These are phyloP conservation scores for Ganoderma boninense DNA, from an alignment of 1,284 basidiomycete genomes.

Conservation along the genomic window DNA sequence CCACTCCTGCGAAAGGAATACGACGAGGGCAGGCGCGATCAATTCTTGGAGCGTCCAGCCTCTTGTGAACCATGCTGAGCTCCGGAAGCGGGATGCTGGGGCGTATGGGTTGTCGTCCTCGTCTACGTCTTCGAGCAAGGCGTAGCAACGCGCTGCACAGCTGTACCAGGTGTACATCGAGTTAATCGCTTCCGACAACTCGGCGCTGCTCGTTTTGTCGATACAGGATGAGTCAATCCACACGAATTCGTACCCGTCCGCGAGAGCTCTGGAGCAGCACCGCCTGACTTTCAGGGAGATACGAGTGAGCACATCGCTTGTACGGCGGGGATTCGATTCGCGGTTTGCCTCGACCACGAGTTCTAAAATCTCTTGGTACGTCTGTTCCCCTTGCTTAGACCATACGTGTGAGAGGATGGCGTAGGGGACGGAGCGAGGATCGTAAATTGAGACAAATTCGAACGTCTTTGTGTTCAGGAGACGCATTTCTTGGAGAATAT, in stretches of 20 bases:
- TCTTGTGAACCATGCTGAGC: neutral
- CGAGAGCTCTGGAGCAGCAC: conserved; percentile 4
- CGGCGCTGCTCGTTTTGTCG: conserved; percentile 10
- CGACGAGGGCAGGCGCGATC: neutral
- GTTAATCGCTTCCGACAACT: conserved; percentile 9
- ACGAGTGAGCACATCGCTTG: neutral
- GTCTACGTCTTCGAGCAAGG: conserved; percentile 5
- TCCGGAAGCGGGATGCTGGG: conserved; percentile 5
- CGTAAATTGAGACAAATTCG: conserved; percentile 1
- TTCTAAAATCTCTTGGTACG: conserved; percentile 1
- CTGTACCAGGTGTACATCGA: conserved; percentile 7
- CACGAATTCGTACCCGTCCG: conserved; percentile 3
- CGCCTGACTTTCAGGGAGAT: conserved; percentile 4
- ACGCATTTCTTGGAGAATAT: neutral
- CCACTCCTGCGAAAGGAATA: conserved; percentile 6
- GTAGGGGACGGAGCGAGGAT: neutral
- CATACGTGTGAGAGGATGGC: conserved; percentile 8
- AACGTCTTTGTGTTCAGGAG: conserved; percentile 4
- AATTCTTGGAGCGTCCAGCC: conserved; percentile 12
- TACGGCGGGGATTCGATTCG: neutral
- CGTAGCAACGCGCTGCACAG: neutral
- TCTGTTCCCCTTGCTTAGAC: conserved; percentile 3
- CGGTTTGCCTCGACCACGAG: neutral
- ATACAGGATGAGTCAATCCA: conserved; percentile 7
- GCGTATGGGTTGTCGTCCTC: neutral